These are phyloP conservation scores for Phoma sp. DNA, from an alignment of 2,329 filamentous ascomycete species.

Conservation along the genomic window DNA sequence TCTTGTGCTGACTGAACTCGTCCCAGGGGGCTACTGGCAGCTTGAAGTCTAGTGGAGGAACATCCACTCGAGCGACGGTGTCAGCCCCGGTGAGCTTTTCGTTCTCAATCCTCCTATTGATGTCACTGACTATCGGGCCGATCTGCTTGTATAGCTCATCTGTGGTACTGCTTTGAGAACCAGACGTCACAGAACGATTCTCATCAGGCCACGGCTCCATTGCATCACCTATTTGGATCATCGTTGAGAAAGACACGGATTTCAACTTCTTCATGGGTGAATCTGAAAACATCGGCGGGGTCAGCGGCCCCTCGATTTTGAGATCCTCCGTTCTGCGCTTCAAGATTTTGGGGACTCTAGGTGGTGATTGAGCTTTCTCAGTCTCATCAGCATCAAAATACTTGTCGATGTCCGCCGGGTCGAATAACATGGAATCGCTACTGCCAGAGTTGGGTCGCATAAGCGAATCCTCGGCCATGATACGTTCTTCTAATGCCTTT, in stretches of 20 bases:
- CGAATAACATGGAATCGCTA: constrained; percentile 42
- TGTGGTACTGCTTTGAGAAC: constrained; percentile 34
- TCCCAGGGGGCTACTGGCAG: constrained; percentile 57
- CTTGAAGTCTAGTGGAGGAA: constrained; percentile 56
- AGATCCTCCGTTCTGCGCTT: constrained; percentile 48
- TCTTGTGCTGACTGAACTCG: constrained; percentile 28
- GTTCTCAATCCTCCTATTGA: constrained; percentile 44
- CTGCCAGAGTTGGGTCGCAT: constrained; percentile 39
- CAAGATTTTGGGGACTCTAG: constrained; percentile 21
- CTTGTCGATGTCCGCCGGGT: constrained; percentile 25
- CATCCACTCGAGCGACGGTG: constrained; percentile 55
- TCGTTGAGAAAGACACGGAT: constrained; percentile 48
- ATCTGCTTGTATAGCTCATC: constrained; percentile 45
- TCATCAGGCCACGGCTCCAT: constrained; percentile 34
- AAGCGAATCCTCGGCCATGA: constrained; percentile 44
- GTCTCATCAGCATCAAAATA: constrained; percentile 14
- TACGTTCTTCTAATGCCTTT: constrained; percentile 39
- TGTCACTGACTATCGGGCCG: constrained; percentile 45
- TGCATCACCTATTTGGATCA: constrained; percentile 44
- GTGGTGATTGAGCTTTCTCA: constrained; percentile 25
- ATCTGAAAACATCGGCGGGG: constrained; percentile 47
- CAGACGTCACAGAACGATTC: constrained; percentile 17
- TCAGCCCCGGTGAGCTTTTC: constrained; percentile 56
- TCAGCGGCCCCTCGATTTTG: constrained; percentile 56
- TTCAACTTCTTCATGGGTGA: constrained; percentile 50